Conservation (phyloP, 495 filamentous ascomycete species). For the Diplogelasinospora grovesii region DNA sequence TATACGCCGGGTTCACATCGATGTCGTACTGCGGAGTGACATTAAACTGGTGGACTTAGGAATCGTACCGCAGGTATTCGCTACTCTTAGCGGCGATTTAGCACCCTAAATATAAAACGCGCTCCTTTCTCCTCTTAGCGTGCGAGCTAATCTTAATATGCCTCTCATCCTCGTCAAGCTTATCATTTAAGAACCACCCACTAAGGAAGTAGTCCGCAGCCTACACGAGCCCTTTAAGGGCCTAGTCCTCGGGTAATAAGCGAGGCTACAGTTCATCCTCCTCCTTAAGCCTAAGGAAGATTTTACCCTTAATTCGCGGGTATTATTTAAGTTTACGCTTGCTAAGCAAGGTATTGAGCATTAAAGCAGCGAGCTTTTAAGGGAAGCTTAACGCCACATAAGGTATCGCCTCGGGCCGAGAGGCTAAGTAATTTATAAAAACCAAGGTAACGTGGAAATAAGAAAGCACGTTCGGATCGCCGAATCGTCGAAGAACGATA, state of each 20-base stretch:
- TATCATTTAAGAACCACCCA: slow-evolving; percentile 61
- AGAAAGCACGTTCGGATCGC: slow-evolving; percentile 59
- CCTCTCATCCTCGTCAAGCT: slow-evolving; percentile 71
- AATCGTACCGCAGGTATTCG: slow-evolving; percentile 32
- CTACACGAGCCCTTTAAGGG: slow-evolving; percentile 71
- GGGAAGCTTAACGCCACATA: slow-evolving; percentile 45
- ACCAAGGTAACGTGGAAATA: slow-evolving; percentile 62
- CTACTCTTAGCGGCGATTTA: slow-evolving; percentile 41
- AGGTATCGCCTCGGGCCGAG: slow-evolving; percentile 43
- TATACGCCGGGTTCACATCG: too few species aligned
- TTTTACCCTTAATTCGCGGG: slow-evolving; percentile 40
- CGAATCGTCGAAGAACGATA: slow-evolving; percentile 52
- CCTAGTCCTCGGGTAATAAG: slow-evolving; percentile 81
- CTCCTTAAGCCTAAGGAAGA: slow-evolving; percentile 48
- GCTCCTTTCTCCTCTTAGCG: slow-evolving; percentile 55
- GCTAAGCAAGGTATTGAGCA: slow-evolving; percentile 59
- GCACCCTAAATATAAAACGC: slow-evolving; percentile 68
- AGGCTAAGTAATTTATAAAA: slow-evolving; percentile 58
- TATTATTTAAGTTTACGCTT: slow-evolving; percentile 36
- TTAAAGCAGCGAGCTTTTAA: slow-evolving; percentile 56
- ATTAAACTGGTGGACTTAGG: slow-evolving; percentile 26
- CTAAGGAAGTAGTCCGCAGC: slow-evolving; percentile 60
- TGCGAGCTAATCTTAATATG: slow-evolving; percentile 62
- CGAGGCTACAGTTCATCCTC: too few species aligned
- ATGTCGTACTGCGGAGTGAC: slow-evolving; percentile 22